Conservation (phyloP, 1,139 yeast genomes). For the Blastobotrys aristatus region DNA sequence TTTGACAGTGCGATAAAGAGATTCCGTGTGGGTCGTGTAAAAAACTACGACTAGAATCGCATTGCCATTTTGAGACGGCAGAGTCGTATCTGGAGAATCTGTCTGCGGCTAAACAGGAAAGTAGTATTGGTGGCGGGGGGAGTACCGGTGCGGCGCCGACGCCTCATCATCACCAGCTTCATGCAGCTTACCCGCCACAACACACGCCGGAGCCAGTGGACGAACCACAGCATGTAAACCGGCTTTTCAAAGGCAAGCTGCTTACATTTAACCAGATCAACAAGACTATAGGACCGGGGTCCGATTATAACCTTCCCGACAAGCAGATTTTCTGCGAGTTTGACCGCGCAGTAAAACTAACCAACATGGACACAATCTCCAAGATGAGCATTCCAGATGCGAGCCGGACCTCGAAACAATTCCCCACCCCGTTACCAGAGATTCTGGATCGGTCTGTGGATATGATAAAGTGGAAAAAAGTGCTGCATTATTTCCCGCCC, state of each 20-base stretch:
- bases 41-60: constrained; percentile 17
- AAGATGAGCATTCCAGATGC: neutral
- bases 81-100: constrained; percentile 3
- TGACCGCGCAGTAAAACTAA: neutral
- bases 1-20: constrained; percentile 21
- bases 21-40: constrained; percentile 25
- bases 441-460: neutral
- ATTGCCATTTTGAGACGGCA: constrained; percentile 20
- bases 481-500: constrained; percentile 21
- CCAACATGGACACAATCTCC: neutral
- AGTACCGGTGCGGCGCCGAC: neutral
- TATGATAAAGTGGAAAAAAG: constrained; percentile 16
- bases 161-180: neutral
- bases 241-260: neutral
- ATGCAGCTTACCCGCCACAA: neutral
- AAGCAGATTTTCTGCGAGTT: neutral
- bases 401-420: neutral
- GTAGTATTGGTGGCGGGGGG: neutral
- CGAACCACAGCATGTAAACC: neutral
- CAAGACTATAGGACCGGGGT: neutral
- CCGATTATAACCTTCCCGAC: neutral
- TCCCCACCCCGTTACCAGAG: neutral
- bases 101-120: neutral
- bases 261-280: neutral
- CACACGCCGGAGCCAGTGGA: neutral